These are phyloP conservation scores for Themeda triandra DNA, from an alignment of 176 grass and related monocot species.

Conservation along the genomic window DNA sequence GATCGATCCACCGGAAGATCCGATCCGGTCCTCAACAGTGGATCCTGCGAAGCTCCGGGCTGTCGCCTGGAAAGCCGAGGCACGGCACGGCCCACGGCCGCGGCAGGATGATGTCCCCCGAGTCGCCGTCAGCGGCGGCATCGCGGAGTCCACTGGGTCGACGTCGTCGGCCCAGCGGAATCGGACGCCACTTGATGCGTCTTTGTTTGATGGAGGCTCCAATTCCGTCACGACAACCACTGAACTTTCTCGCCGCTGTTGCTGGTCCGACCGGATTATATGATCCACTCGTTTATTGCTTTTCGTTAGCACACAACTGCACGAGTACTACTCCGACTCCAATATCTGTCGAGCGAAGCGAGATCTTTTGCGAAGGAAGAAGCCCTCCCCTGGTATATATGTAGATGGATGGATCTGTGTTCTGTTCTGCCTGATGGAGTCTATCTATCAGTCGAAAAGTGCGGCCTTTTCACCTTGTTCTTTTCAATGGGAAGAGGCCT, in stretches of 20 bases:
- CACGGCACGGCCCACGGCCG: too few relatives aligned
- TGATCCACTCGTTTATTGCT: not conserved
- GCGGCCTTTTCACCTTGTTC: too few relatives aligned
- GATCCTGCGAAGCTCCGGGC: not conserved
- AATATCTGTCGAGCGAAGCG: not conserved
- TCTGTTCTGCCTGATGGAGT: too few relatives aligned
- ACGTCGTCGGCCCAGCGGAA: not conserved
- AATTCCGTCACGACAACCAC: not conserved
- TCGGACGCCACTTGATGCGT: too few relatives aligned
- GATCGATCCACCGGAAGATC: not conserved
- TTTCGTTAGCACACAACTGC: not conserved
- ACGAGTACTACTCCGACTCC: not conserved
- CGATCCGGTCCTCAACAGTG: not conserved
- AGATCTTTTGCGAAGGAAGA: not conserved
- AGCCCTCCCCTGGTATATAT: not conserved
- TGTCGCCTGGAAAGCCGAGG: not conserved
- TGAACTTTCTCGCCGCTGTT: not conserved
- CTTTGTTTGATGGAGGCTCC: too few relatives aligned
- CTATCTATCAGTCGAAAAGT: too few relatives aligned
- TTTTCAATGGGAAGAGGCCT: too few relatives aligned
- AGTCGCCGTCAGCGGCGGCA: not conserved
- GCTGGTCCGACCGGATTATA: not conserved
- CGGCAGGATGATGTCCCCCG: not conserved
- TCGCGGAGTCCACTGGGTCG: not conserved
- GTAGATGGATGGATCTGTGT: too few relatives aligned